Evolutionary conservation across 1,139 yeast genomes (phyloP), one percentile per base, ranked within the genome.

Genomic region (Saccharomyces hybrid): DNA sequence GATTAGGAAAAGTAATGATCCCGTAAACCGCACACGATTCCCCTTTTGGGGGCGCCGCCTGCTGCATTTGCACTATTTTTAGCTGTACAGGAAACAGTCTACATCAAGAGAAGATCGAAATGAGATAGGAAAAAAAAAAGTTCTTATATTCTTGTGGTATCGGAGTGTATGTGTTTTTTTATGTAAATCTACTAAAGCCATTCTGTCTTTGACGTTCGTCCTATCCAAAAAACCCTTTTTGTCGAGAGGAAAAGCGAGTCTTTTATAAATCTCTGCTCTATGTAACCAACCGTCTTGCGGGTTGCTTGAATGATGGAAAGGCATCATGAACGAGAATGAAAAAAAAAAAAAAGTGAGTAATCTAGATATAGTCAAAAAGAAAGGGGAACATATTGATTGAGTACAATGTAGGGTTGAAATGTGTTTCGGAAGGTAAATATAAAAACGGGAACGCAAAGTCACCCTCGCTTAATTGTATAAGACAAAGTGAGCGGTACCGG

Each of bases 381-480:
- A 32, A 47, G 34, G 11, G 44, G 7, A 28, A 48, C 5, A 27
- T 8, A 16, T 48, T 48, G 51, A 25, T 46, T 26, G 41, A 11
- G 28, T 27, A 28, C 16, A 28, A 28, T 46, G 28, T n/a, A 46
- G 20, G 50, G 38, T 29, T 29, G 2, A 11, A 13, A 46, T 20
- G 34, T 42, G 27, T 20, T 16, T 41, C 26, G 20, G 11, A 34
- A 50, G 13, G 20, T 20, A 28, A 25, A 23, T 28, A 28, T 13
- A 20, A 49, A 38, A 49, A 23, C 5, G 16, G 52, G 29, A 49
- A 38, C 20, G 20, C 13, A 38, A 49, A 44, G 38, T n/a, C 34
- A 41, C 14, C 14, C n/a, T 34, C 20, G 13, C 31, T 20, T 28
- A 57, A 23, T 23, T 23, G 25, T 23, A 23, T 4, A 23, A 4